These are phyloP conservation scores for Termitomyces sp. DNA, from an alignment of 768 basidiomycete genomes.

Conservation along the genomic window DNA sequence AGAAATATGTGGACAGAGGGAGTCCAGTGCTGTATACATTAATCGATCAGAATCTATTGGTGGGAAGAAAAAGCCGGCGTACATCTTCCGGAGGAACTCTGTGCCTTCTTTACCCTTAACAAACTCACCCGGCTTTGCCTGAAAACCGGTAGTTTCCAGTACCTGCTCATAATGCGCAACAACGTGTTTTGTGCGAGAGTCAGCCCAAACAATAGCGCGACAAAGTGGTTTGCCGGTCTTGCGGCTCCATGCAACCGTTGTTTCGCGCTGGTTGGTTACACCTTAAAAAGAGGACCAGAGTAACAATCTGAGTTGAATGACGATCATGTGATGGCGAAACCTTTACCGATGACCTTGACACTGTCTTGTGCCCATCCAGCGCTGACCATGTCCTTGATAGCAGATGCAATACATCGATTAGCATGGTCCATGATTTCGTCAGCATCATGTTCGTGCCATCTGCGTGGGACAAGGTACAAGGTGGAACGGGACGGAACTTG, in stretches of 20 bases:
- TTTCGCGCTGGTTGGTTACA: slow-evolving; percentile 97
- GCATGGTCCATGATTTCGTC: slow-evolving; percentile 74
- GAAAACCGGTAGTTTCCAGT: slow-evolving; percentile 67
- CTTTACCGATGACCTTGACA: slow-evolving; percentile 86
- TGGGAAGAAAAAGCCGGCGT: slow-evolving; percentile 20
- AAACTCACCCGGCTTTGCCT: slow-evolving; percentile 58
- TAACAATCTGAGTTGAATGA: not conserved
- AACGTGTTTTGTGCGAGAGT: slow-evolving; percentile 82
- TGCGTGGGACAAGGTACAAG: slow-evolving; percentile 26
- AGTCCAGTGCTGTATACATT: slow-evolving; percentile 67
- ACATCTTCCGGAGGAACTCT: slow-evolving; percentile 64
- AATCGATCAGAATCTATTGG: not conserved
- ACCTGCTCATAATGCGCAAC: slow-evolving; percentile 78
- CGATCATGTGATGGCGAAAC: slow-evolving; percentile 13
- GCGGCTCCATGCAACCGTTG: slow-evolving; percentile 89
- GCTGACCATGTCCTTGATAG: slow-evolving; percentile 63
- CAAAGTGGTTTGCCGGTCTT: slow-evolving; percentile 86
- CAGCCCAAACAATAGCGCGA: slow-evolving; percentile 93
- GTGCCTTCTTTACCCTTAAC: slow-evolving; percentile 68
- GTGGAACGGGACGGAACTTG: not conserved
- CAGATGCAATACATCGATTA: slow-evolving; percentile 68
- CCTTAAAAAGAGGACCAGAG: slow-evolving; percentile 33
- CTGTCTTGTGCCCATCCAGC: slow-evolving; percentile 75
- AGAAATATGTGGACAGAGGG: slow-evolving; percentile 97
- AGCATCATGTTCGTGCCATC: slow-evolving; percentile 96